Conservation (phyloP, 1,284 basidiomycete species). For the Irpex sp. region DNA sequence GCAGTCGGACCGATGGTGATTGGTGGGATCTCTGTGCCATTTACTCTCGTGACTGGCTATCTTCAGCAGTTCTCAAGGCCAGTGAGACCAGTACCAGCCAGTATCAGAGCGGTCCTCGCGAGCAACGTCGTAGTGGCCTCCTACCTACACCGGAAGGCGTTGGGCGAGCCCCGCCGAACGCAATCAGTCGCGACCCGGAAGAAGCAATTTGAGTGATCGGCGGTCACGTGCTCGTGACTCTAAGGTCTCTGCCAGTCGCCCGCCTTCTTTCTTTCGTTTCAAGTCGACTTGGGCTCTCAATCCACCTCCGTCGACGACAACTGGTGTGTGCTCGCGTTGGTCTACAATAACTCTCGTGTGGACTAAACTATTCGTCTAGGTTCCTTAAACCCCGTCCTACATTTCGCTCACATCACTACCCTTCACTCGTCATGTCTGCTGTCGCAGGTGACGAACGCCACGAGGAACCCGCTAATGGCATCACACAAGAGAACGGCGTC, state of each 20-base stretch:
- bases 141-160: neutral
- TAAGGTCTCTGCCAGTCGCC: neutral
- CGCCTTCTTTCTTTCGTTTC: conserved; percentile 2
- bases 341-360: no score
- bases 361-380: neutral
- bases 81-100: no score
- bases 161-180: neutral
- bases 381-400: neutral
- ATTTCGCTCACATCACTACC: neutral
- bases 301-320: neutral
- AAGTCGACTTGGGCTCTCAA: conserved; percentile 1
- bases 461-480: neutral
- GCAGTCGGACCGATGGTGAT: neutral
- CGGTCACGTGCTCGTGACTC: conserved; percentile 5
- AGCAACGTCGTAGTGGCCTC: neutral
- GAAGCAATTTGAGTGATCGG: neutral
- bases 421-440: conserved; percentile 3
- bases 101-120: neutral
- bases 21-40: neutral
- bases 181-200: neutral
- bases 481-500: neutral
- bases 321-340: conserved; percentile 2
- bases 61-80: neutral
- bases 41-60: neutral
- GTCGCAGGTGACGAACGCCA: conserved; percentile 5